A percentile compares a stretch with the other conserved stretches of the same genome.
Conservation (phyloP, 2,329 filamentous ascomycete species). For the Scytalidium sp. region DNA sequence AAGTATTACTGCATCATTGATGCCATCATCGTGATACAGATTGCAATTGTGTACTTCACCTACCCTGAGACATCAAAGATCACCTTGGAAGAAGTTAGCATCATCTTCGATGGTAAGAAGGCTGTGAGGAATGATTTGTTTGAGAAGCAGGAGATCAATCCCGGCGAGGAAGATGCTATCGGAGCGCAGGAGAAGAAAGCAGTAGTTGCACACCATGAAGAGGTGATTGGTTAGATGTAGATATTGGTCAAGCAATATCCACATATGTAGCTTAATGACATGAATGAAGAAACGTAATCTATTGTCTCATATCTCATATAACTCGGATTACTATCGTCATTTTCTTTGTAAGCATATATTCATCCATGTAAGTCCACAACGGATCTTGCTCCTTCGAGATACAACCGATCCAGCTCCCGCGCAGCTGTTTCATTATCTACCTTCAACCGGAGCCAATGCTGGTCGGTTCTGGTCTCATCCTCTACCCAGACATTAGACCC, state of each 20-base stretch:
- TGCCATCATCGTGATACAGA: conserved; percentile 12
- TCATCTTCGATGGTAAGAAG: conserved; percentile 8
- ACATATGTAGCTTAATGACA: too few species aligned
- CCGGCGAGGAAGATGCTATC: background rate
- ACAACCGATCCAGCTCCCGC: conserved; percentile 26
- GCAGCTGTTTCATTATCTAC: conserved; percentile 27
- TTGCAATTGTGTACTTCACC: conserved; percentile 16
- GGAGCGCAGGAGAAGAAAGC: background rate
- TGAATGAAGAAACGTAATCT: too few species aligned
- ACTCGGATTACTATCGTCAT: too few species aligned
- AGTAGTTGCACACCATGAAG: background rate
- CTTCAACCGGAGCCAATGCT: conserved; percentile 37
- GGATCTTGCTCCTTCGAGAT: conserved; percentile 21
- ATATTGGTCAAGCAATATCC: too few species aligned
- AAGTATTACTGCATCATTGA: conserved; percentile 30
- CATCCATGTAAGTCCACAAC: too few species aligned
- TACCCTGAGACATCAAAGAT: conserved; percentile 18
- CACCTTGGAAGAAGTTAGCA: conserved; percentile 26
- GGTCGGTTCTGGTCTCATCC: conserved; percentile 31
- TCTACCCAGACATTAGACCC: conserved; percentile 42
- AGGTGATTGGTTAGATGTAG: background rate
- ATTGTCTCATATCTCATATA: too few species aligned
- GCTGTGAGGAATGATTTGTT: background rate
- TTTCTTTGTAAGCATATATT: too few species aligned
- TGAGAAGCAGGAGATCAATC: background rate